Evolutionary conservation across 1,284 basidiomycete species (phyloP).

Genomic region (Moesziomyces antarcticus): DNA sequence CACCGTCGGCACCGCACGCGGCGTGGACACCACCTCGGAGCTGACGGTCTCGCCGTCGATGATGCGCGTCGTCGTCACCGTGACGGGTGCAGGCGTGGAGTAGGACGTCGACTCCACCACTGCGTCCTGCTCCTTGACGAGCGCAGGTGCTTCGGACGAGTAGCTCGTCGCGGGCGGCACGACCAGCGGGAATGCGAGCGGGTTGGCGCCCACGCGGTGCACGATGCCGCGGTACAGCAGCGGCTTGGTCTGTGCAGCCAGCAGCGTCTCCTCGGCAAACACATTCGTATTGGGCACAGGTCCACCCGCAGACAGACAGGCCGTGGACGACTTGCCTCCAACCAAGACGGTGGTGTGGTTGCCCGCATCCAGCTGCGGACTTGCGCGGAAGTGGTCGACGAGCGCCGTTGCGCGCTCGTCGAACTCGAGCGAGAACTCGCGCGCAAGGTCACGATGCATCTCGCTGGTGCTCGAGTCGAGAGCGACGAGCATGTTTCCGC

Average conservation of each 20-base stretch:
- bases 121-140: constrained; percentile 22
- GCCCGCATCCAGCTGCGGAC: constrained; percentile 37
- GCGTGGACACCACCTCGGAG: constrained; percentile 32
- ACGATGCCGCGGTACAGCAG: constrained; percentile 81
- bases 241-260: constrained; percentile 70
- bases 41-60: constrained; percentile 32
- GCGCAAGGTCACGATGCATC: constrained; percentile 70
- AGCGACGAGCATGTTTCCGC: constrained; percentile 85
- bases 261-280: constrained; percentile 68
- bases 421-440: constrained; percentile 73
- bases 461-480: constrained; percentile 75
- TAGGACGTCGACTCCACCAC: constrained; percentile 25
- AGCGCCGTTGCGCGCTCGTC: constrained; percentile 68
- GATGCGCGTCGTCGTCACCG: constrained; percentile 37
- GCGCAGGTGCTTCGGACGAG: constrained; percentile 76
- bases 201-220: constrained; percentile 80
- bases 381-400: constrained; percentile 70
- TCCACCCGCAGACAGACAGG: constrained; percentile 30
- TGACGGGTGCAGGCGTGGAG: constrained; percentile 31
- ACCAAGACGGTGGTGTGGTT: constrained; percentile 57
- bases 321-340: constrained; percentile 24
- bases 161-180: constrained; percentile 74
- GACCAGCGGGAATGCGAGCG: constrained; percentile 83
- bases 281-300: constrained; percentile 61
- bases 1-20: constrained; percentile 34